Conservation (phyloP, 2,329 filamentous ascomycete genomes). For the Claviceps paspali region DNA sequence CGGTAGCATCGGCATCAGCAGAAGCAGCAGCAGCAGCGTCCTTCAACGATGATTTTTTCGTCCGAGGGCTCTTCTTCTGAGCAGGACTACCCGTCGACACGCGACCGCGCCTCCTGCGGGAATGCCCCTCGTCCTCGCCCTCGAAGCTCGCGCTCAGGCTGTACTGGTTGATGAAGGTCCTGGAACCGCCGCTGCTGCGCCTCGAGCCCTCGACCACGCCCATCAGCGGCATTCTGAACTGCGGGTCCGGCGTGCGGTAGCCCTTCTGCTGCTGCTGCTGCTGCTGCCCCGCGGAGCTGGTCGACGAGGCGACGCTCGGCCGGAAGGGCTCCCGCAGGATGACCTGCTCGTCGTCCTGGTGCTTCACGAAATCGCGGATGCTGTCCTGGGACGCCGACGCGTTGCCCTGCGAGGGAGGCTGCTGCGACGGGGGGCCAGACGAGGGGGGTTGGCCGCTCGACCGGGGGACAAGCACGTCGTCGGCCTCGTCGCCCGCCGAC, state of each 20-base stretch:
- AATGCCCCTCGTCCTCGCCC: slow-evolving; percentile 12
- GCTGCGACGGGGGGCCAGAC: slow-evolving; percentile 28
- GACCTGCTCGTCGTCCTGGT: slow-evolving; percentile 39
- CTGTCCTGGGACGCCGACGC: slow-evolving; percentile 36
- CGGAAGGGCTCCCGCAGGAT: slow-evolving; percentile 40
- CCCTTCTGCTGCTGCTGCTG: slow-evolving; percentile 7
- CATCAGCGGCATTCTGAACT: slow-evolving; percentile 38
- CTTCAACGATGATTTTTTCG: slow-evolving; percentile 6
- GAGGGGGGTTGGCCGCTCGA: slow-evolving; percentile 24
- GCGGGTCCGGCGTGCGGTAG: slow-evolving; percentile 29
- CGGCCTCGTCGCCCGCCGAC: slow-evolving; percentile 23
- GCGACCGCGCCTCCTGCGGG: slow-evolving; percentile 15
- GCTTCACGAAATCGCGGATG: slow-evolving; percentile 36
- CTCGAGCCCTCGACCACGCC: slow-evolving; percentile 24
- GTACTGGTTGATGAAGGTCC: slow-evolving; percentile 20
- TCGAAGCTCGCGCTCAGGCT: slow-evolving; percentile 9
- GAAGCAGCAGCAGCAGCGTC: too few species aligned
- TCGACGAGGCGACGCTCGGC: slow-evolving; percentile 32
- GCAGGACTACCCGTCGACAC: slow-evolving; percentile 10
- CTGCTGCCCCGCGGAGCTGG: too few species aligned
- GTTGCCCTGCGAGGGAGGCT: slow-evolving; percentile 20
- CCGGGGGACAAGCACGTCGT: slow-evolving; percentile 18
- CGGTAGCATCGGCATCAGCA: too few species aligned
- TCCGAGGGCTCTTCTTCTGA: slow-evolving; percentile 10
- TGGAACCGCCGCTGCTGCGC: slow-evolving; percentile 17